These are phyloP conservation scores for Exophiala xenobiotica DNA, from an alignment of 2,329 filamentous ascomycete genomes.

Conservation along the genomic window DNA sequence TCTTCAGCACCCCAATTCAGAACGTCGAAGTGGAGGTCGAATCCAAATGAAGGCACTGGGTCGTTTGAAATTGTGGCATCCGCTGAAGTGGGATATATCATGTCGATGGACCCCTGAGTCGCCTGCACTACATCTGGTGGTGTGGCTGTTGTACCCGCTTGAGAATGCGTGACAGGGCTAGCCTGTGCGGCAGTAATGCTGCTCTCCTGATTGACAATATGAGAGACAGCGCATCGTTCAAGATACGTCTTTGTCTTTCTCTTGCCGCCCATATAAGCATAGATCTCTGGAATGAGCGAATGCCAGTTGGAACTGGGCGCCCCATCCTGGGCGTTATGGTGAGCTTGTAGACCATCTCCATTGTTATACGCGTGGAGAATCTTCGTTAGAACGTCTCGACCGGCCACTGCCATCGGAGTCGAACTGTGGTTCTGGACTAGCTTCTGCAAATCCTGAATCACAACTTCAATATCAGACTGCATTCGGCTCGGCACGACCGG, in stretches of 20 bases:
- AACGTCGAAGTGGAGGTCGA: slow-evolving; percentile 9
- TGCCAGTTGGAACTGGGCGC: slow-evolving; percentile 7
- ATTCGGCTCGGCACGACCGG: slow-evolving; percentile 1
- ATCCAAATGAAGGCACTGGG: not conserved
- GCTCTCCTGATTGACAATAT: not conserved
- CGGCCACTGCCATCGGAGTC: slow-evolving; percentile 28
- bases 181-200: not conserved
- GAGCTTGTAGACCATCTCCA: slow-evolving; percentile 14
- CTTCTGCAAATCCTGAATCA: slow-evolving; percentile 30
- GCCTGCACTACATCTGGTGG: not conserved
- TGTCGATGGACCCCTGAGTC: not conserved
- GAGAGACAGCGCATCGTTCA: slow-evolving; percentile 2
- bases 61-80: not conserved
- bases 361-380: slow-evolving; percentile 32
- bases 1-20: slow-evolving; percentile 7
- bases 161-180: not conserved
- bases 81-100: not conserved
- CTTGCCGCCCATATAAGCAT: slow-evolving; percentile 32
- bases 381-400: slow-evolving; percentile 30
- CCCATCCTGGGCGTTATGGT: slow-evolving; percentile 2
- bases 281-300: slow-evolving; percentile 30
- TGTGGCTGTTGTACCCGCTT: not conserved
- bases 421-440: slow-evolving; percentile 22
- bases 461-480: slow-evolving; percentile 32
- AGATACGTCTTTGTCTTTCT: slow-evolving; percentile 32